Conservation (phyloP, 2,329 filamentous ascomycete species). For the Exophiala lecanii-corni region DNA sequence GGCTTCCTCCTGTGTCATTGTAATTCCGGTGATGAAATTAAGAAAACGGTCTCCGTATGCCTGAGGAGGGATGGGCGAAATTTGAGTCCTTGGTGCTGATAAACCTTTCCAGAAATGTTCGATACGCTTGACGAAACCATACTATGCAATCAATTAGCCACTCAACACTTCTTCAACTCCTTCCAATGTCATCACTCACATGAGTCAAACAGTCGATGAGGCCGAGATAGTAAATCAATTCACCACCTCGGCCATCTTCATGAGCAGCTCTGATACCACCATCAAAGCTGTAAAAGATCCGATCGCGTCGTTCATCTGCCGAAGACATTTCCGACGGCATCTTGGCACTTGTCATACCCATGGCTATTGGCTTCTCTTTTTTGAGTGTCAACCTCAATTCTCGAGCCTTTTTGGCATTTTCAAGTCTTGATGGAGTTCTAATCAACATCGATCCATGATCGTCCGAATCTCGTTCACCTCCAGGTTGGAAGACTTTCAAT, state of each 20-base stretch:
- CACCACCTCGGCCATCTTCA: constrained; percentile 75
- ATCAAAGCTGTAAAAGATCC: constrained; percentile 90
- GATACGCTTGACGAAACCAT: constrained; percentile 87
- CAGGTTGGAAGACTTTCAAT: constrained; percentile 87
- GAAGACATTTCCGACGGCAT: constrained; percentile 82
- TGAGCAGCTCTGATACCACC: constrained; percentile 91
- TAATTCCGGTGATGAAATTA: constrained; percentile 84
- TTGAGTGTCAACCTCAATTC: constrained; percentile 91
- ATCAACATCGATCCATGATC: constrained; percentile 58
- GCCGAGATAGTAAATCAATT: constrained; percentile 95
- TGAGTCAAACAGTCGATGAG: constrained; percentile 98
- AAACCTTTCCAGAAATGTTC: constrained; percentile 98
- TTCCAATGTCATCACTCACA: constrained; percentile 53
- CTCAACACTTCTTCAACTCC: background rate
- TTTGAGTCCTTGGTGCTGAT: constrained; percentile 74
- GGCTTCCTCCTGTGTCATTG: constrained; percentile 83
- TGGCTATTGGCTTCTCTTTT: constrained; percentile 85
- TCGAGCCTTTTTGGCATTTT: constrained; percentile 83
- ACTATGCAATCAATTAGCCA: constrained; percentile 49
- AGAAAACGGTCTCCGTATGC: constrained; percentile 92
- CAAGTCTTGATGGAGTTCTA: constrained; percentile 87
- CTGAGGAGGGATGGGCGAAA: constrained; percentile 85
- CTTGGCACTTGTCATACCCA: constrained; percentile 73
- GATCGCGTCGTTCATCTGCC: constrained; percentile 64
- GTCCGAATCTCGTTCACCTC: constrained; percentile 64